Evolutionary conservation across 805 yeast genomes (phyloP).

Genomic region (Komagataella mondaviorum): DNA sequence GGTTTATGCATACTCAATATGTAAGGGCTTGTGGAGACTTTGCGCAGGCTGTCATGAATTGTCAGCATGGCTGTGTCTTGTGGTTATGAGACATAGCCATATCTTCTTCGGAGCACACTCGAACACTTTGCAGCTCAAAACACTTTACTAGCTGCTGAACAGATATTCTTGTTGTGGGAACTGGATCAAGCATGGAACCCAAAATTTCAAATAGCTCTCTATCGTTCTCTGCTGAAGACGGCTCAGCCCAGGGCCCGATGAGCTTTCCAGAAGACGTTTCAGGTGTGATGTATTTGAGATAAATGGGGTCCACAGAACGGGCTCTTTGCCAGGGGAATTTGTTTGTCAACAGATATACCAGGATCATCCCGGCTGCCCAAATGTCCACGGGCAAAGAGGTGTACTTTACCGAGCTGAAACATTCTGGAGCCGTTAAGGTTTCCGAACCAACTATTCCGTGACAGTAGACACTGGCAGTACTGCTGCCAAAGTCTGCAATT

Average conservation of each 20-base stretch:
- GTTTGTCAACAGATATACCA: conserved; percentile 17
- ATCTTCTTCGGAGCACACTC: neutral
- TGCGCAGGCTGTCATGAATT: neutral
- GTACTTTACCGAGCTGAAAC: conserved; percentile 20
- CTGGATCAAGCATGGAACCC: neutral
- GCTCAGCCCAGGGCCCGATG: neutral
- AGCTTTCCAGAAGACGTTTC: neutral
- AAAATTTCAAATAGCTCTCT: neutral
- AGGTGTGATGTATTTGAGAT: conserved; percentile 2
- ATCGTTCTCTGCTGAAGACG: neutral
- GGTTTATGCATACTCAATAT: too few relatives aligned
- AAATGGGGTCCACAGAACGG: conserved; percentile 4
- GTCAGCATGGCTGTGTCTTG: neutral
- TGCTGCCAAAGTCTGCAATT: conserved; percentile 34
- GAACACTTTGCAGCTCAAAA: neutral
- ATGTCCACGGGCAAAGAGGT: conserved; percentile 27
- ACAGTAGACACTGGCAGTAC: conserved; percentile 18
- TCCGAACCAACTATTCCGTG: conserved; percentile 36
- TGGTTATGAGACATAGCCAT: neutral
- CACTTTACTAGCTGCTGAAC: neutral
- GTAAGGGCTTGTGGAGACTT: too few relatives aligned
- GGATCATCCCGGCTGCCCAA: conserved; percentile 36
- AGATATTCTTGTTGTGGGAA: neutral
- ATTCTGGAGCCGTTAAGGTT: conserved; percentile 34
- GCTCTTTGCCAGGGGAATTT: conserved; percentile 39